Conservation (phyloP, 2,329 filamentous ascomycete genomes). For the Cladosporium colombiae region DNA sequence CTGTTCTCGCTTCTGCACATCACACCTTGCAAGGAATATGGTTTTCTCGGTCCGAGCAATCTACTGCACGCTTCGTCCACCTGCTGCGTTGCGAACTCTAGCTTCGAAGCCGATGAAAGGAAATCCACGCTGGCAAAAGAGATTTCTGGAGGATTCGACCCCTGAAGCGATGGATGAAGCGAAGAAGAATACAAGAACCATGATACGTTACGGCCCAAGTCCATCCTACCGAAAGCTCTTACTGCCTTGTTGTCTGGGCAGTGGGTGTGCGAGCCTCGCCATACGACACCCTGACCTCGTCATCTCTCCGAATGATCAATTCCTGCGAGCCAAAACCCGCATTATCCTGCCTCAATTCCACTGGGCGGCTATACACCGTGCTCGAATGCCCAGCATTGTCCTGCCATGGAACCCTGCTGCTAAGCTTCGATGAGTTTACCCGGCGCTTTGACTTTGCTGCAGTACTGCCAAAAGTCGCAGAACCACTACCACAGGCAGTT, state of each 20-base stretch:
- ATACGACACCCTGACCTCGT: neutral
- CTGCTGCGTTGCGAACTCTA: neutral
- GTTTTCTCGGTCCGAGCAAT: too few relatives aligned
- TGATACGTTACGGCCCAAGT: too few relatives aligned
- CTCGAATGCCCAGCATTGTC: neutral
- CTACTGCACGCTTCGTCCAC: neutral
- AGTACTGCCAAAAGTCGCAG: too few relatives aligned
- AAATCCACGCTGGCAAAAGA: too few relatives aligned
- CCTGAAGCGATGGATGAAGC: too few relatives aligned
- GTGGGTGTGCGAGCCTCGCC: neutral
- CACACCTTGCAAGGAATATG: neutral
- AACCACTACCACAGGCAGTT: neutral
- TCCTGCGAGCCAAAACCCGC: slow-evolving; percentile 3
- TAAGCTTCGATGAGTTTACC: neutral
- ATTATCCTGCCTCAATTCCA: neutral
- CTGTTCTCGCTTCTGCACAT: neutral
- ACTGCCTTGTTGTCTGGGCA: neutral
- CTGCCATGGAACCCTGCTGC: neutral
- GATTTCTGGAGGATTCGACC: too few relatives aligned
- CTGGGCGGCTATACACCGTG: neutral
- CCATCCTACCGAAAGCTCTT: too few relatives aligned
- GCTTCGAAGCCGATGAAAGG: neutral
- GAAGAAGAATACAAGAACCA: too few relatives aligned
- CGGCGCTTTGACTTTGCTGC: neutral
- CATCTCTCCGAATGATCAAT: slow-evolving; percentile 12